Percentiles rank a stretch among this genome's conserved stretches.
phyloP scores from a whole-genome alignment of 768 basidiomycete genomes.

The Russula olivacea region DNA sequence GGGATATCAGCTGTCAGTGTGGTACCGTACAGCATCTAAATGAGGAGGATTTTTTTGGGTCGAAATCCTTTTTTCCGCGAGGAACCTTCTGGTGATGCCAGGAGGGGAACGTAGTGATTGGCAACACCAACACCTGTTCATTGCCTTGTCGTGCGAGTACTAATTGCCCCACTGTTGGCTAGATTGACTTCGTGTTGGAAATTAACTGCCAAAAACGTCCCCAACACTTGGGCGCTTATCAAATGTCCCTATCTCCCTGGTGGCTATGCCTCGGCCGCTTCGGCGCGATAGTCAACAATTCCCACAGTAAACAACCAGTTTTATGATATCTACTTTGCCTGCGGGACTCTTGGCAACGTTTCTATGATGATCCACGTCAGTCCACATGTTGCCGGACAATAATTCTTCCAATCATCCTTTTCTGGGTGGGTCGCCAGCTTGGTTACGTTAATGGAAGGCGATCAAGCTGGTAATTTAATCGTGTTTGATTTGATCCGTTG shows the following conservation, averaged over 20 bases:
- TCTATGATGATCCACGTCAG: neutral
- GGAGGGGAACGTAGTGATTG: neutral
- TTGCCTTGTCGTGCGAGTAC: neutral
- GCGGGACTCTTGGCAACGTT: neutral
- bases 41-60: neutral
- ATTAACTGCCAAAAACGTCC: neutral
- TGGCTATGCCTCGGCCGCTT: neutral
- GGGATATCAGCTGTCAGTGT: neutral
- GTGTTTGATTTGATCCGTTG: neutral
- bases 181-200: neutral
- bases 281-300: neutral
- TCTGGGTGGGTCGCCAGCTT: neutral
- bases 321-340: neutral
- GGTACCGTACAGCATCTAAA: neutral
- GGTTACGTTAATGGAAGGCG: neutral
- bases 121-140: neutral
- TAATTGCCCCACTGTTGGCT: neutral
- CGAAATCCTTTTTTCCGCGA: neutral
- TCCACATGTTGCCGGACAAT: neutral
- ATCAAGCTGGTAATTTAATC: neutral
- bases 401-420: neutral
- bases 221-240: neutral
- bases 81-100: neutral
- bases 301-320: neutral
- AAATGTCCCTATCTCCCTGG: neutral